Conservation (phyloP, 1,284 basidiomycete species). For the Ustilago trichophora region DNA sequence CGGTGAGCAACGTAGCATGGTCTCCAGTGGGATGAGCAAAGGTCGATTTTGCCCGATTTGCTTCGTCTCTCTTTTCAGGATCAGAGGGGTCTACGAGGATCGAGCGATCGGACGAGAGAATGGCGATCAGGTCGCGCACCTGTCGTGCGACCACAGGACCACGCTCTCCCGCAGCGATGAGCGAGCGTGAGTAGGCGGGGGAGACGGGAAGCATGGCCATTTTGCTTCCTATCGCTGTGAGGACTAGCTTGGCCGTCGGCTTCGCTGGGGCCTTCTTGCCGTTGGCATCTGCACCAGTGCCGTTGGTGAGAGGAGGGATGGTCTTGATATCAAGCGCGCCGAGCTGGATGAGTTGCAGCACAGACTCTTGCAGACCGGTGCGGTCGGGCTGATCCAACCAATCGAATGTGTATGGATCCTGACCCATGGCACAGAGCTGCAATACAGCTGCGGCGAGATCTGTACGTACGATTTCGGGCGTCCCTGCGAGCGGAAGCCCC, state of each 20-base stretch:
- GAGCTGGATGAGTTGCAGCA: constrained; percentile 57
- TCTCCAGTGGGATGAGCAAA: constrained; percentile 58
- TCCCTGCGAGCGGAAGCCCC: constrained; percentile 23
- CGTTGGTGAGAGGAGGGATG: neutral
- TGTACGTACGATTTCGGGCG: constrained; percentile 59
- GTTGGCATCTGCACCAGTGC: neutral
- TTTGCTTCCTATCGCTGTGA: constrained; percentile 55
- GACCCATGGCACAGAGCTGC: constrained; percentile 57
- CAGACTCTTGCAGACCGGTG: constrained; percentile 45
- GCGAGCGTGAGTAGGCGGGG: constrained; percentile 55
- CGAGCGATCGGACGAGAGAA: constrained; percentile 56
- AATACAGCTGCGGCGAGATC: constrained; percentile 56
- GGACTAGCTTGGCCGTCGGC: constrained; percentile 14
- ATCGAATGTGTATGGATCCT: constrained; percentile 61
- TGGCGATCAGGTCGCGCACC: constrained; percentile 62
- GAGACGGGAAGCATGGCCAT: constrained; percentile 61
- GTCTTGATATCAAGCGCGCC: constrained; percentile 55
- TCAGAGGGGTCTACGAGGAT: constrained; percentile 53
- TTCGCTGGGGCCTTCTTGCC: constrained; percentile 6
- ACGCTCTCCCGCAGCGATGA: constrained; percentile 55
- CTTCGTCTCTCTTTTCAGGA: constrained; percentile 55
- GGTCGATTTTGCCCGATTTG: constrained; percentile 66
- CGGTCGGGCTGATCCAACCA: constrained; percentile 60
- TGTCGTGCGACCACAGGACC: constrained; percentile 48
- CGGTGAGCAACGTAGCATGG: constrained; percentile 60